A percentile compares a stretch with the other conserved stretches of the same genome.
phyloP scores from a whole-genome alignment of 352 stramenopile genomes.

The Elongisporangium prolatum region DNA sequence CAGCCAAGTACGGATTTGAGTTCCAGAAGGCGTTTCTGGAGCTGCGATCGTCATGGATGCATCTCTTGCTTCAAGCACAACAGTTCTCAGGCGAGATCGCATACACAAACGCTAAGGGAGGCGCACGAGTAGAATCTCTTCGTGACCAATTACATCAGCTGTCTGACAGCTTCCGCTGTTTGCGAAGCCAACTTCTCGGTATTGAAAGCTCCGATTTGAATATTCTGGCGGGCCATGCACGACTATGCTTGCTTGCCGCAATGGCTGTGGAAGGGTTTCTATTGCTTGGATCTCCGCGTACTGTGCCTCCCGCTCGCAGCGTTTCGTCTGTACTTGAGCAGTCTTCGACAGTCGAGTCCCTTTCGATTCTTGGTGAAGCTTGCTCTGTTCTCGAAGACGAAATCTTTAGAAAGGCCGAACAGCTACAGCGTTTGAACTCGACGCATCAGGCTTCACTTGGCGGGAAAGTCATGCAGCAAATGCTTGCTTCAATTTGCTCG shows the following conservation, averaged over 20 bases:
- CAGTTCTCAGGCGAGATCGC: constrained; percentile 38
- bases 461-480: constrained; percentile 29
- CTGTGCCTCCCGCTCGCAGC: neutral
- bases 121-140: neutral
- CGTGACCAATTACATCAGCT: constrained; percentile 1
- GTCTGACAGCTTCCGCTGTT: constrained; percentile 14
- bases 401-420: constrained; percentile 4
- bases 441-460: constrained; percentile 19
- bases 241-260: constrained; percentile 22
- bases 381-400: constrained; percentile 1
- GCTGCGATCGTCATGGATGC: constrained; percentile 33
- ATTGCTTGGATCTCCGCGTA: constrained; percentile 7
- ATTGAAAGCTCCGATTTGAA: constrained; percentile 21
- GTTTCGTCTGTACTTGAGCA: neutral
- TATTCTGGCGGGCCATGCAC: constrained; percentile 16
- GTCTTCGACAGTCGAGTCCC: neutral
- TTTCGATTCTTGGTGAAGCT: neutral
- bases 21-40: constrained; percentile 33
- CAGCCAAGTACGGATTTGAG: constrained; percentile 34
- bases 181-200: constrained; percentile 29
- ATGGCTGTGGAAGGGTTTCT: constrained; percentile 29
- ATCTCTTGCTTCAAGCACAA: constrained; percentile 34
- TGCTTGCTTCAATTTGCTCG: constrained; percentile 23
- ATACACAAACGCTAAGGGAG: constrained; percentile 22
- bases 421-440: constrained; percentile 17